phyloP scores from a whole-genome alignment of 129 eudicot species.

The Chrysanthemum makinoi region DNA sequence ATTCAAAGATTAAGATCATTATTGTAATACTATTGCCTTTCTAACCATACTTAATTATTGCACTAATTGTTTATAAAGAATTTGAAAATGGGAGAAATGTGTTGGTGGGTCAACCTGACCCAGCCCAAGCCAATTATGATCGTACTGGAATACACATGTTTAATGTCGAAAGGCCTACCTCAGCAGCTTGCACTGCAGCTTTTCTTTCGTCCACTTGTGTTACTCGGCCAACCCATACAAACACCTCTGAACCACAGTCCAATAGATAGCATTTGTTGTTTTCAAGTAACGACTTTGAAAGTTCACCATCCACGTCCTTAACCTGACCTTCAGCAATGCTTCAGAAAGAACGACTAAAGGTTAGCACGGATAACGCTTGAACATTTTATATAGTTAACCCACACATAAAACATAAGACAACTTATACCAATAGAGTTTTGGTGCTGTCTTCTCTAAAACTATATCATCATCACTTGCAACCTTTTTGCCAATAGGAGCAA shows the following conservation, averaged over 20 bases:
- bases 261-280: slow-evolving; percentile 82
- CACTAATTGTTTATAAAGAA: neutral
- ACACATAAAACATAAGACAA: slow-evolving; percentile 11
- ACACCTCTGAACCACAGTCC: slow-evolving; percentile 96
- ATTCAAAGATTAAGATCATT: neutral
- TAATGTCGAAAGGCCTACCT: slow-evolving; percentile 38
- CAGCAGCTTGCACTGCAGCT: slow-evolving; percentile 87
- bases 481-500: slow-evolving; percentile 95
- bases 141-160: neutral
- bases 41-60: neutral
- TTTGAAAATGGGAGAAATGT: neutral
- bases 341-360: slow-evolving; percentile 26
- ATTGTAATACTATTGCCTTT: neutral
- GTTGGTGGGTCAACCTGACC: slow-evolving; percentile 4
- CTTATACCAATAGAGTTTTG: slow-evolving; percentile 69
- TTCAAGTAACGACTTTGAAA: slow-evolving; percentile 79
- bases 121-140: neutral
- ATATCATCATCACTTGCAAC: slow-evolving; percentile 89
- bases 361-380: slow-evolving; percentile 5
- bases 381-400: neutral
- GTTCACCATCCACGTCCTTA: slow-evolving; percentile 75
- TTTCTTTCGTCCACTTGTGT: slow-evolving; percentile 97
- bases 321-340: slow-evolving; percentile 79
- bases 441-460: slow-evolving; percentile 69
- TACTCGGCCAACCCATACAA: slow-evolving; percentile 94